Conservation (phyloP, 1,284 basidiomycete species). For the Ceratorhiza oryzae-sativae region DNA sequence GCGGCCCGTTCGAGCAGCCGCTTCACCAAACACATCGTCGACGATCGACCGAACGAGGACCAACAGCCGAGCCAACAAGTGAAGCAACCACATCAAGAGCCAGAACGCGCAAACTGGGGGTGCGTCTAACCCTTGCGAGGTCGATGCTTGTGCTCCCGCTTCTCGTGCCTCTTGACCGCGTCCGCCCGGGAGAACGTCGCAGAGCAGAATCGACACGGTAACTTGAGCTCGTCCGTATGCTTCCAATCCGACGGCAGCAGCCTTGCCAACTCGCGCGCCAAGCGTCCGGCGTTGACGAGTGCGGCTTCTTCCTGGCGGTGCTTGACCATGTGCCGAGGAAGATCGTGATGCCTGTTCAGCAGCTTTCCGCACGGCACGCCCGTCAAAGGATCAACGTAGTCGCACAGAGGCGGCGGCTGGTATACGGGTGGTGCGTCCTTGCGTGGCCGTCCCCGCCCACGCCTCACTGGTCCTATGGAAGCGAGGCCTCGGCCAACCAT, state of each 20-base stretch:
- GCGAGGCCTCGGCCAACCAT: neutral
- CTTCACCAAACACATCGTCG: conserved; percentile 14
- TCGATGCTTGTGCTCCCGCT: conserved; percentile 35
- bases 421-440: conserved; percentile 34
- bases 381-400: conserved; percentile 21
- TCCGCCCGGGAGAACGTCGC: conserved; percentile 26
- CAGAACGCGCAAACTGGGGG: neutral
- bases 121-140: conserved; percentile 14
- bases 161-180: conserved; percentile 35
- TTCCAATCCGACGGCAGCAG: conserved; percentile 25
- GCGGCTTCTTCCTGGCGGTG: conserved; percentile 33
- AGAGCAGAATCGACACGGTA: conserved; percentile 35
- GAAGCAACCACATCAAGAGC: neutral
- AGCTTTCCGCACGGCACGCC: conserved; percentile 22
- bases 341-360: conserved; percentile 36
- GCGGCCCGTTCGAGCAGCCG: conserved; percentile 32
- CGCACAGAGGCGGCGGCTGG: conserved; percentile 28
- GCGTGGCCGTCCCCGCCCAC: conserved; percentile 20
- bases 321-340: conserved; percentile 36
- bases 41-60: conserved; percentile 8
- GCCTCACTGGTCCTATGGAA: conserved; percentile 16
- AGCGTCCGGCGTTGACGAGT: conserved; percentile 19
- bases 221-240: conserved; percentile 30
- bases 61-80: neutral
- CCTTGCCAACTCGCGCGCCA: conserved; percentile 21